Conservation (phyloP, 106 monocot species). For the Acanthochlamys bracteata region DNA sequence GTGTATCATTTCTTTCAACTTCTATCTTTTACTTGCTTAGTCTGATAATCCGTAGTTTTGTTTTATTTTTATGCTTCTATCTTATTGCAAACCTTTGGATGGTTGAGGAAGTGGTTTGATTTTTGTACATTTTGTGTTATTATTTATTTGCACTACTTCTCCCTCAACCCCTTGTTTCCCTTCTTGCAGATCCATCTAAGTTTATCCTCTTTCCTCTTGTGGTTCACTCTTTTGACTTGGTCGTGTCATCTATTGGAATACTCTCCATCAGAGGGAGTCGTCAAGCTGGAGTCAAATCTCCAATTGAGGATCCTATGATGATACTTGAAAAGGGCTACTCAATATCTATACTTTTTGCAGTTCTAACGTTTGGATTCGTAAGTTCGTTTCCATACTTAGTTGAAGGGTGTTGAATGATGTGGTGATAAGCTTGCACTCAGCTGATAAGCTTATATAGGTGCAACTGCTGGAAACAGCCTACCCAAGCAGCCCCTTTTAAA, state of each 20-base stretch:
- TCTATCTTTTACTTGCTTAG: no score
- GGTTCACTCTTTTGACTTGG: constrained; percentile 94
- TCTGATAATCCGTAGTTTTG: no score
- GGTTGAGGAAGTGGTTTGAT: no score
- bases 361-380: constrained; percentile 86
- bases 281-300: constrained; percentile 45
- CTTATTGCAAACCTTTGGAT: no score
- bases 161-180: background rate
- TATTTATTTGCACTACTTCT: background rate
- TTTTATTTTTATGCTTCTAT: no score
- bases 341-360: constrained; percentile 74
- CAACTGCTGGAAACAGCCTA: no score
- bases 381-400: constrained; percentile 11
- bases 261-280: constrained; percentile 91
- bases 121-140: no score
- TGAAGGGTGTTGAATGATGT: no score
- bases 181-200: constrained; percentile 84
- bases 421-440: no score
- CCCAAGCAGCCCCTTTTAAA: no score
- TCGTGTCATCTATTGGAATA: constrained; percentile 87
- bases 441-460: no score
- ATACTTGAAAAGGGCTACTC: constrained; percentile 98
- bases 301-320: constrained; percentile 84
- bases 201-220: constrained; percentile 98
- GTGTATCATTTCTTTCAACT: no score